Evolutionary conservation across 352 stramenopile genomes (phyloP), one percentile per base, ranked within the genome.

Genomic region (Globisporangium okanoganense): DNA sequence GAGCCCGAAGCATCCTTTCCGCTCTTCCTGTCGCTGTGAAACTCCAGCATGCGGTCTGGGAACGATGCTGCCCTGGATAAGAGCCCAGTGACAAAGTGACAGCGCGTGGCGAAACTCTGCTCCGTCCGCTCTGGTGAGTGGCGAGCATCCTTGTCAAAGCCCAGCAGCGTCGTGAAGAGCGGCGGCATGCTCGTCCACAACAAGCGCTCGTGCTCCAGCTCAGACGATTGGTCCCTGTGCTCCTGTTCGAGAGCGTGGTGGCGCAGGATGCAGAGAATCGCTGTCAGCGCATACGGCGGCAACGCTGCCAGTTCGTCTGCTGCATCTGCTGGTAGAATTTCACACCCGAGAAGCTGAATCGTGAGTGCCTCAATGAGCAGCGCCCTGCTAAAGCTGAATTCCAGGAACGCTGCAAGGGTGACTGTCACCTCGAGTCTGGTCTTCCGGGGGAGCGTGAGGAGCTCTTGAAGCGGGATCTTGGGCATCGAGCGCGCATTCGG

Each of bases 61-160:
- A 90, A 90, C 0, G 68, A 73, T 0, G 76, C 62, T 2, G 79
- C 67, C 31, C 70, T 78, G 2, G 73, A 75, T 5, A 90, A 59
- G 6, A 90, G 54, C 3, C 62, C 73, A 7, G 85, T 66, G 0
- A 69, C 72, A 40, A 67, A 76, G 14, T 62, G 69, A 64, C 73
- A 90, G 10, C 78, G 71, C 25, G 52, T 53, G 12, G 68, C 50
- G 60, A 65, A 65, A 1, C 13, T 8, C 38, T 31, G 47, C n/a
- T 64, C 51, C 16, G 40, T 36, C 13, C 40, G 16, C 45, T 60
- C 22, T 16, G 38, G n/a, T 7, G 44, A 41, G 12, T 62, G 38
- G 4, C 24, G 54, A 9, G 12, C 29, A 13, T 65, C 44, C 3
- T 36, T 54, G 20, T 66, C 58, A 8, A 51, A 48, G 4, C 35